Conservation (phyloP, 225 moss, liverwort and hornwort genomes). For the Sphagnum contortum region DNA sequence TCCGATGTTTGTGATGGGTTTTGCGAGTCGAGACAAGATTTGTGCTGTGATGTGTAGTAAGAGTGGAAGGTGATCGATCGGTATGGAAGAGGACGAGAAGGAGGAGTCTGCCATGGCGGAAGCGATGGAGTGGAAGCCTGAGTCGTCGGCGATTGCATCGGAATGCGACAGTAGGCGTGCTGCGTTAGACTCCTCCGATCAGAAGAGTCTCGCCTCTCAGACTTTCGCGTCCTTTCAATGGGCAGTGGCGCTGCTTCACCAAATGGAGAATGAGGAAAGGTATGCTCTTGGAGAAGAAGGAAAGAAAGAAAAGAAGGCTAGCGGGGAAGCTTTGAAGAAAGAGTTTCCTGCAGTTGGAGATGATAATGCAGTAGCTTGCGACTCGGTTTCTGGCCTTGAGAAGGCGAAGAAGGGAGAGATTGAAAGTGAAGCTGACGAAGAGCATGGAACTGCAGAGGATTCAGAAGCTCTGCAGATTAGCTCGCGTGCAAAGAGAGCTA, state of each 20-base stretch:
- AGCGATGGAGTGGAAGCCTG: too few relatives aligned
- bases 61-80: too few relatives aligned
- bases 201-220: slow-evolving; percentile 2
- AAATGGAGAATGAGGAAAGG: slow-evolving; percentile 18
- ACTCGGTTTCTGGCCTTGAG: background rate
- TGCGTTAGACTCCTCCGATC: too few relatives aligned
- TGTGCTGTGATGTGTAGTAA: too few relatives aligned
- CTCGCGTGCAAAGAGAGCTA: slow-evolving; percentile 18
- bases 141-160: too few relatives aligned
- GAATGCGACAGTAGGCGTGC: too few relatives aligned
- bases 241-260: slow-evolving; percentile 22
- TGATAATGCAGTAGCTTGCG: background rate
- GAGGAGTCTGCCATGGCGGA: too few relatives aligned
- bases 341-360: background rate
- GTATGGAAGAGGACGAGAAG: too few relatives aligned
- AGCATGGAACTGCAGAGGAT: slow-evolving; percentile 25
- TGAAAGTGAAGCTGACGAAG: slow-evolving; percentile 8
- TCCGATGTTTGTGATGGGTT: too few relatives aligned
- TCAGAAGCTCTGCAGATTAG: background rate
- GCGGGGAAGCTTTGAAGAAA: background rate
- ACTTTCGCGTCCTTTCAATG: slow-evolving; percentile 20
- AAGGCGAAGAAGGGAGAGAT: slow-evolving; percentile 8
- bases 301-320: too few relatives aligned
- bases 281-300: background rate
- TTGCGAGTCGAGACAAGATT: too few relatives aligned